Evolutionary conservation across 192 early-diverging fungal species (phyloP).

Genomic region (Backusella liffmaniae): DNA sequence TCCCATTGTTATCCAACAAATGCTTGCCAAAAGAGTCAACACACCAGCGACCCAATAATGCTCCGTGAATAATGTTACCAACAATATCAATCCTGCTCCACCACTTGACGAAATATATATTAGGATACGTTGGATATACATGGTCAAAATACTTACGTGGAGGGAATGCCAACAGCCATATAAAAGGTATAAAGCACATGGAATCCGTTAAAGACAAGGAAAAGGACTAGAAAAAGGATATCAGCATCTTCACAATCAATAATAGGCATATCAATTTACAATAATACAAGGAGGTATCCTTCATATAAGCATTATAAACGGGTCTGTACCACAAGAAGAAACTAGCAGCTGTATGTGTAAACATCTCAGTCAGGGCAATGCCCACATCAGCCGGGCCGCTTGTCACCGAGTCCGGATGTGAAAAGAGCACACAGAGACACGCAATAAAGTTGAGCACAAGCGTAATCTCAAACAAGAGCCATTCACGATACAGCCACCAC

Average conservation of each 20-base stretch:
- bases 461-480: slow-evolving; percentile 70
- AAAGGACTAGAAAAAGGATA: slow-evolving; percentile 52
- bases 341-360: slow-evolving; percentile 71
- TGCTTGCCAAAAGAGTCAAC: slow-evolving; percentile 51
- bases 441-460: slow-evolving; percentile 79
- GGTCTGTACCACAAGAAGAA: slow-evolving; percentile 90
- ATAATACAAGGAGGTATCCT: slow-evolving; percentile 84
- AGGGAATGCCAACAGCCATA: slow-evolving; percentile 86
- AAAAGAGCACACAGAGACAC: slow-evolving; percentile 73
- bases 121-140: not conserved
- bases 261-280: slow-evolving; percentile 32
- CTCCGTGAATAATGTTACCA: slow-evolving; percentile 69
- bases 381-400: slow-evolving; percentile 76
- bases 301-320: slow-evolving; percentile 85
- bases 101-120: slow-evolving; percentile 42
- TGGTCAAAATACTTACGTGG: slow-evolving; percentile 48
- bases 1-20: slow-evolving; percentile 48
- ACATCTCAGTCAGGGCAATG: slow-evolving; percentile 69
- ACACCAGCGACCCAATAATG: slow-evolving; percentile 65
- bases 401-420: slow-evolving; percentile 59
- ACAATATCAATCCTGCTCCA: slow-evolving; percentile 80
- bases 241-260: no score
- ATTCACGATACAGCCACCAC: slow-evolving; percentile 66
- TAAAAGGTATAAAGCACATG: slow-evolving; percentile 80
- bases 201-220: slow-evolving; percentile 84